A percentile compares a stretch with the other conserved stretches of the same genome.
Conservation (phyloP, 2,329 filamentous ascomycete genomes). For the Fusarium sp. region DNA sequence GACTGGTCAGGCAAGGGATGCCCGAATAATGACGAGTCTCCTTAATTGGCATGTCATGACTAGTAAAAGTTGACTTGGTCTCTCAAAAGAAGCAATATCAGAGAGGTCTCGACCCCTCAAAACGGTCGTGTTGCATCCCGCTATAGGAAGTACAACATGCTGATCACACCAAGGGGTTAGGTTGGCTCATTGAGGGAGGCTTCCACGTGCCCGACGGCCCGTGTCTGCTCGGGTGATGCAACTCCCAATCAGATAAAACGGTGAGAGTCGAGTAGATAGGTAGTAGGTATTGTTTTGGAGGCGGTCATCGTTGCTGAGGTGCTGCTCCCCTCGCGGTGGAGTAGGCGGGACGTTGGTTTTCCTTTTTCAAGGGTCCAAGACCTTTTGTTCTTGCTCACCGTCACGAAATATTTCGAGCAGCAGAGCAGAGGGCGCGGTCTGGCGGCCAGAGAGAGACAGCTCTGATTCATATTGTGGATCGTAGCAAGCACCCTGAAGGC, state of each 20-base stretch:
- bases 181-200: slow-evolving; percentile 7
- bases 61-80: slow-evolving; percentile 3
- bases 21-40: background rate
- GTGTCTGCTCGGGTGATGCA: slow-evolving; percentile 33
- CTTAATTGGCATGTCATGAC: slow-evolving; percentile 12
- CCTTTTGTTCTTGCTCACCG: slow-evolving; percentile 7
- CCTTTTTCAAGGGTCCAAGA: slow-evolving; percentile 9
- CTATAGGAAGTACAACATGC: slow-evolving; percentile 19
- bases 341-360: background rate
- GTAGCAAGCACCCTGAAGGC: background rate
- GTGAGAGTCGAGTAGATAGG: background rate
- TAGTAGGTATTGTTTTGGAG: slow-evolving; percentile 6
- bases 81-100: slow-evolving; percentile 3
- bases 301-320: background rate
- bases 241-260: slow-evolving; percentile 22
- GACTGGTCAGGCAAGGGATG: background rate
- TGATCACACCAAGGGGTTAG: slow-evolving; percentile 32
- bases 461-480: slow-evolving; percentile 14
- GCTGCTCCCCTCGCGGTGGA: background rate
- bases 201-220: slow-evolving; percentile 35
- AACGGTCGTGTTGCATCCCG: slow-evolving; percentile 20
- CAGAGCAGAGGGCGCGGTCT: slow-evolving; percentile 22
- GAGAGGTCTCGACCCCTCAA: slow-evolving; percentile 12
- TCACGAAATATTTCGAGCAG: background rate
- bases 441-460: slow-evolving; percentile 16